Evolutionary conservation across 2,329 filamentous ascomycete genomes (phyloP), one percentile per base, ranked within the genome.

Genomic region (Aspergillus spinulosporus): DNA sequence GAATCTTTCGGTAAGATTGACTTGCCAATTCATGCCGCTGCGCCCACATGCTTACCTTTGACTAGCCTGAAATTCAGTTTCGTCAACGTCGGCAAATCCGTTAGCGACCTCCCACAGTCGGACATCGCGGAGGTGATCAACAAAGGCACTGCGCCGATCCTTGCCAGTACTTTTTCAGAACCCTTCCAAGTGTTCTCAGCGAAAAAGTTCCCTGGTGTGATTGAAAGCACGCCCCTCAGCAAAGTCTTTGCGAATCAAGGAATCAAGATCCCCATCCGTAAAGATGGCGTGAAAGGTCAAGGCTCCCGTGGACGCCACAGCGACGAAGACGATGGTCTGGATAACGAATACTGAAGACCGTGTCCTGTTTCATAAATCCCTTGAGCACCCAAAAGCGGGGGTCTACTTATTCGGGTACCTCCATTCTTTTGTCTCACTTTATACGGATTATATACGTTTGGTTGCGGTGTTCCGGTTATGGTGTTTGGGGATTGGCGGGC

Each of bases 131-230:
- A 78, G 3, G 78, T 76, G 3, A 77, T 95, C 58, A 94, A 92
- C 72, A 87, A 84, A 37, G 88, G 87, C 54, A 87, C 86, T 60
- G 89, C 90, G 0, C 90, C 90, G 0, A 88, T 97, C 9, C 82
- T 97, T 14, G 92, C 93, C 0, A 88, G 87, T 6, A 88, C 86
- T 65, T 97, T 93, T 75, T 95, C 90, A 48, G 89, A 96, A 3
- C 82, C 86, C 2, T 97, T 99, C 79, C 90, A 91, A 52, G 94
- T 99, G 32, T 97, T 88, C 75, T 96, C 90, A 2, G 94, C 94
- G 47, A 99, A 99, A 82, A 97, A 97, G 69, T 99, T 99, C 74
- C 94, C 94, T 0, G 94, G 94, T 40, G 94, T 99, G 1, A 96
- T 96, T 56, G 93, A 97, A 72, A 95, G 89, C 72, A 99, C 94